These are phyloP conservation scores for Corinectria fuckeliana DNA, from an alignment of 2,329 filamentous ascomycete genomes.

Conservation along the genomic window DNA sequence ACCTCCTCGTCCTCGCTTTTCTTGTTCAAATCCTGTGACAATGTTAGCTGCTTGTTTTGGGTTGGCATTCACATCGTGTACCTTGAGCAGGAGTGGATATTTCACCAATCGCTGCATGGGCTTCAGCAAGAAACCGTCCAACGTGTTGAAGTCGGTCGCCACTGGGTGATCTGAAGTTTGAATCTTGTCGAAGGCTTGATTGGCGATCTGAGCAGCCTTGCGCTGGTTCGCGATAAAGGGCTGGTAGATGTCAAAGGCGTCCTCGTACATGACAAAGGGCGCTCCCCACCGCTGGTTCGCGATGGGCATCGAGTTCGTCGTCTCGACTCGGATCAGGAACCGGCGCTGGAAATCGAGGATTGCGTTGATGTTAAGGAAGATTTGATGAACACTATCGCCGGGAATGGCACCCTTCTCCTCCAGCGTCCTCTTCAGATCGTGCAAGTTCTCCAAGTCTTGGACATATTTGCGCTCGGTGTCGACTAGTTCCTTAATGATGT, in stretches of 20 bases:
- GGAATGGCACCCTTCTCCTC: constrained; percentile 88
- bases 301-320: constrained; percentile 84
- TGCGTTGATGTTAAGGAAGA: constrained; percentile 95
- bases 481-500: constrained; percentile 90
- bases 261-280: constrained; percentile 85
- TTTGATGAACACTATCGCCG: constrained; percentile 89
- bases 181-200: constrained; percentile 87
- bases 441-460: constrained; percentile 92
- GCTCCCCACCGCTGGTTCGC: constrained; percentile 89
- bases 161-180: constrained; percentile 77
- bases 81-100: constrained; percentile 88
- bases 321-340: constrained; percentile 94
- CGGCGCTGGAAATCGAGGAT: constrained; percentile 94
- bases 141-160: constrained; percentile 83
- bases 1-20: constrained; percentile 78
- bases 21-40: constrained; percentile 78
- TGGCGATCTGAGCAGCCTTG: constrained; percentile 84
- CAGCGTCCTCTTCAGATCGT: constrained; percentile 87
- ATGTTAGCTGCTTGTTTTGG: constrained; percentile 34
- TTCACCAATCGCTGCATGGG: constrained; percentile 96
- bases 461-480: constrained; percentile 98
- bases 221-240: constrained; percentile 97
- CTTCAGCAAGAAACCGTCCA: constrained; percentile 93
- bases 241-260: constrained; percentile 90
- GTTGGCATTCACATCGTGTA: constrained; percentile 44